Evolutionary conservation across 371 early-diverging fungal genomes (phyloP).

Genomic region (Batkoa obscura): DNA sequence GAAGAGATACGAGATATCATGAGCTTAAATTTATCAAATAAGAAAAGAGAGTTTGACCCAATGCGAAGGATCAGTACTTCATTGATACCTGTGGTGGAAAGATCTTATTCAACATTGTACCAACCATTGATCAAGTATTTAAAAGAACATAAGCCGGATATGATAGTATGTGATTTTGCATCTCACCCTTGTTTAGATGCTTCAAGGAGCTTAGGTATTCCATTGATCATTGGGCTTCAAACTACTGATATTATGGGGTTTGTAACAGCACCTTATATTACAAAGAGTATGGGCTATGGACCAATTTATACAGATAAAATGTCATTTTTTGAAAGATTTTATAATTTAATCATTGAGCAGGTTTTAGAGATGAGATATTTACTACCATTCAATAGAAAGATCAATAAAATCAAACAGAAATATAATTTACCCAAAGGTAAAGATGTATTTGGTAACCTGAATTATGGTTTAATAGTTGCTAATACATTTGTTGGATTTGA

Average conservation of each 20-base stretch:
- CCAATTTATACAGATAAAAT: background rate
- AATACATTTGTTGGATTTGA: constrained; percentile 4
- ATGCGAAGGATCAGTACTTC: too few relatives aligned
- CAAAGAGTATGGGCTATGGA: background rate
- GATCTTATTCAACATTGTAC: background rate
- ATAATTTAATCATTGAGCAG: background rate
- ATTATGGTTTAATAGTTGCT: background rate
- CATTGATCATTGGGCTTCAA: constrained; percentile 1
- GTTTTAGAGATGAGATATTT: background rate
- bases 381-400: background rate
- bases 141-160: background rate
- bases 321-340: background rate
- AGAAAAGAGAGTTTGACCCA: too few relatives aligned
- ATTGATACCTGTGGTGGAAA: too few relatives aligned
- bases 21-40: background rate
- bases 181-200: constrained; percentile 3
- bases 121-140: background rate
- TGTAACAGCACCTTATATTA: background rate
- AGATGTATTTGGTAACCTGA: background rate
- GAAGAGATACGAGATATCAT: background rate
- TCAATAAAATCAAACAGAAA: background rate
- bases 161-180: constrained; percentile 7
- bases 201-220: background rate
- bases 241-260: background rate
- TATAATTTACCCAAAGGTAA: background rate